Evolutionary conservation across 2,329 filamentous ascomycete genomes (phyloP).

Genomic region (Periconia sp.): DNA sequence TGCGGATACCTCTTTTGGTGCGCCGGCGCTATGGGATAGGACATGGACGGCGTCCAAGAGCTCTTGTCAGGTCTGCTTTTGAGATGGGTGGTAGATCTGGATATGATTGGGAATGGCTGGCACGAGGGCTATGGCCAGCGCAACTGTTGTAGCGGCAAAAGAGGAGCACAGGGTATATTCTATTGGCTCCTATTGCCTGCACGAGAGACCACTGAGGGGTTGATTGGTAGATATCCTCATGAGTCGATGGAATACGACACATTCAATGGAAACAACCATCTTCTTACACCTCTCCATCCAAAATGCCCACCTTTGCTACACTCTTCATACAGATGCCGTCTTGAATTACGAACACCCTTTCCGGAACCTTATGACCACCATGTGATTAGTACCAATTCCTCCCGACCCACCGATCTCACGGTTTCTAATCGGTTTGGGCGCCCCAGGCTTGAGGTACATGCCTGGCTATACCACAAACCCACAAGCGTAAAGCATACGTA

Average conservation of each 20-base stretch:
- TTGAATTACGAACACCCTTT: too few relatives aligned
- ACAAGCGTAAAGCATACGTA: neutral
- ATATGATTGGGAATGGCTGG: conserved; percentile 8
- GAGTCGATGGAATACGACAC: conserved; percentile 1
- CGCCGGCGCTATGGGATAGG: conserved; percentile 29
- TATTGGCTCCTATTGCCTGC: conserved; percentile 7
- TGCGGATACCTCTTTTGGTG: conserved; percentile 34
- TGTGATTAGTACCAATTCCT: neutral
- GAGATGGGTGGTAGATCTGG: too few relatives aligned
- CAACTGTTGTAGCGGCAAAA: conserved; percentile 6
- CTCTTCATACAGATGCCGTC: too few relatives aligned
- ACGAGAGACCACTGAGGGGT: conserved; percentile 13
- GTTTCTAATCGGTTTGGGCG: neutral
- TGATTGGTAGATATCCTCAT: neutral
- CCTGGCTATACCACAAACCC: neutral
- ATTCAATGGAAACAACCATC: conserved; percentile 4
- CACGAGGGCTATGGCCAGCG: conserved; percentile 4
- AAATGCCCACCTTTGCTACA: neutral
- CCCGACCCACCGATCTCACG: conserved; percentile 3
- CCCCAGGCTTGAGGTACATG: conserved; percentile 5
- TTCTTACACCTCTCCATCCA: neutral
- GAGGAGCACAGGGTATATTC: neutral
- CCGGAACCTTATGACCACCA: conserved; percentile 3
- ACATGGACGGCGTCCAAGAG: conserved; percentile 20
- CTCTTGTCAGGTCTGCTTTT: too few relatives aligned